Base-by-base conservation (phyloP, 1,284 basidiomycete species). In the Malassezia dermatis region DNA sequence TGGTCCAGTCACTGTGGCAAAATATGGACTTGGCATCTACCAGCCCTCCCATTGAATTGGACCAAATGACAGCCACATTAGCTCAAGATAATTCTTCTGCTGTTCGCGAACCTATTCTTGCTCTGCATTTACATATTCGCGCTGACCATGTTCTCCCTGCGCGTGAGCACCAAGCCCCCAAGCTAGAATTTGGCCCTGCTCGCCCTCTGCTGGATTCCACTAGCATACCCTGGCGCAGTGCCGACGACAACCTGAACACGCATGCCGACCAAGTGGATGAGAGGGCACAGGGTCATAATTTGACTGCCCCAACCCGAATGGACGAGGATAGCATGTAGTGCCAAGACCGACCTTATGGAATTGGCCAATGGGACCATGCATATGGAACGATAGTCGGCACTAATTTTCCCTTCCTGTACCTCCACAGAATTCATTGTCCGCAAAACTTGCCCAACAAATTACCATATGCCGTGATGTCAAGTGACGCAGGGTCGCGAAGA, bases 1-100 rank as follows among this genome's bases (percentile, higher is more conserved):
- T 86, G 28, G 76, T 83, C 19, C 80, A 81, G 34, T 72, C 76
- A 39, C 74, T 84, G 46, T 80, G 78, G 62, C 31, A 35, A n/a
- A 48, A 23, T 26, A 23, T 27, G 12, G 21, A 24, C 7, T 7
- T 21, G 8, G 21, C 26, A 8, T n/a, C 35, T 2, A 11, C 39
- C 3, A 7, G 23, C 2, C 7, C 42, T 21, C 31, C 42, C 24
- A 1, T 11, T 35, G 21, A 12, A 11, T 47, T 31, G 21, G 8
- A 3, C 10, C 24, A 42, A 11, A 27, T 45, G n/a, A 46, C 31
- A 15, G 31, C 34, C 6, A 46, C 49, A 27, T 19, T 48, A 26
- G 19, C 34, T 17, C 19, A 21, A 12, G 23, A 23, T 19, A 17
- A 23, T 21, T 26, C 35, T 17, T 12, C 24, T 15, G 8, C 35